Evolutionary conservation across 2,329 filamentous ascomycete species (phyloP), one percentile per base, ranked within the genome.

Genomic region (Diplodia corticola): DNA sequence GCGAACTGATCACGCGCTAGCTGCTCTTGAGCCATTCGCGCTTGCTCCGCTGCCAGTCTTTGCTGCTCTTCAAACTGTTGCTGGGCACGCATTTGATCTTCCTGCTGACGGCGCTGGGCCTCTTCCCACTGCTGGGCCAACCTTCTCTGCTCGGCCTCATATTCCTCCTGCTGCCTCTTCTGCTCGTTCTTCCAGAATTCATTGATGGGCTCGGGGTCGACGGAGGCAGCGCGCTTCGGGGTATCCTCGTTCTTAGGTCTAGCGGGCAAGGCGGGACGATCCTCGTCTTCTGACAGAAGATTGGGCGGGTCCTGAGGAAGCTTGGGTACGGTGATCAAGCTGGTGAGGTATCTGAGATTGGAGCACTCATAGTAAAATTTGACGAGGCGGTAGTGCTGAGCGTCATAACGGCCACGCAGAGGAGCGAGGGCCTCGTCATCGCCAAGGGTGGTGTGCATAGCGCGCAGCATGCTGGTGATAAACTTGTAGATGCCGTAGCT

Each of bases 401-500:
- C 93, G 77, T 97, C 91, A 77, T 98, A 99, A 73, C 94, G 86
- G 69, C 89, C 87, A 66, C 94, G 89, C 6, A 99, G 86, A 1
- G 94, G 95, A 70, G 93, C 90, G 54, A 99, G 84, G 6, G 93
- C 94, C 68, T 97, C 95, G 69, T 96, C 91, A 73, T 99, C 95
- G 65, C 95, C 94, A 13, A 95, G 95, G 12, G n/a, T 93, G 2
- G 91, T 94, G 77, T 99, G 94, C 93, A 99, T 97, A 17, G 95
- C 95, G 65, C 95, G 88, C 69, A 99, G 81, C 95, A 99, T 99
- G 89, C 95, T 99, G 0, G 95, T 99, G 70, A 97, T 93, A 78
- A 99, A 99, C 80, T 98, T 98, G 84, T 99, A 99, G 72, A 99
- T 98, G 55, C 95, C 95, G 79, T 98, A 99, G 77, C 93, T 98